Evolutionary conservation across 2,329 filamentous ascomycete genomes (phyloP).

Genomic region (Colletotrichum sp.): DNA sequence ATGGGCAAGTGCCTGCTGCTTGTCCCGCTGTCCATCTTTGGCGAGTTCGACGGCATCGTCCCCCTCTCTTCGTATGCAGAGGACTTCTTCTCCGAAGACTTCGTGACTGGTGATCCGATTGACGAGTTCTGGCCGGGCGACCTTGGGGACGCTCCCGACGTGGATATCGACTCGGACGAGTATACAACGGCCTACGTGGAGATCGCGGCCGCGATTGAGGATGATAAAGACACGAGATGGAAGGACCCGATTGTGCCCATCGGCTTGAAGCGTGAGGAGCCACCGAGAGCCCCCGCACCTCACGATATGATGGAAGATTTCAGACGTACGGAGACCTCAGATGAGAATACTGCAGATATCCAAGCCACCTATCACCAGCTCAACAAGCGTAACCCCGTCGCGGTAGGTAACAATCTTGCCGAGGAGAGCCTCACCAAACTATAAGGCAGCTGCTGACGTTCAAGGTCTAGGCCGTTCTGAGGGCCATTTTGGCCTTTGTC

Average conservation of each 20-base stretch:
- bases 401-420: neutral
- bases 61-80: neutral
- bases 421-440: no score
- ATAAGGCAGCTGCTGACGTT: neutral
- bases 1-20: neutral
- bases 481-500: neutral
- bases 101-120: neutral
- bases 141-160: neutral
- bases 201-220: neutral
- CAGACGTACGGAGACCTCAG: neutral
- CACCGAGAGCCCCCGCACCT: neutral
- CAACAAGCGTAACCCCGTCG: neutral
- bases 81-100: neutral
- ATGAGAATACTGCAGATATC: neutral
- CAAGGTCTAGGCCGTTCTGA: neutral
- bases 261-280: neutral
- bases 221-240: neutral
- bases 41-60: neutral
- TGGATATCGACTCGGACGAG: neutral
- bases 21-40: neutral
- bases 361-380: neutral
- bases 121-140: neutral
- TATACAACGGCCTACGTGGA: rapidly evolving
- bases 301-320: no score
- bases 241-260: neutral